phyloP scores from a whole-genome alignment of 345 rosid species.

The Carallia pectinifolia region DNA sequence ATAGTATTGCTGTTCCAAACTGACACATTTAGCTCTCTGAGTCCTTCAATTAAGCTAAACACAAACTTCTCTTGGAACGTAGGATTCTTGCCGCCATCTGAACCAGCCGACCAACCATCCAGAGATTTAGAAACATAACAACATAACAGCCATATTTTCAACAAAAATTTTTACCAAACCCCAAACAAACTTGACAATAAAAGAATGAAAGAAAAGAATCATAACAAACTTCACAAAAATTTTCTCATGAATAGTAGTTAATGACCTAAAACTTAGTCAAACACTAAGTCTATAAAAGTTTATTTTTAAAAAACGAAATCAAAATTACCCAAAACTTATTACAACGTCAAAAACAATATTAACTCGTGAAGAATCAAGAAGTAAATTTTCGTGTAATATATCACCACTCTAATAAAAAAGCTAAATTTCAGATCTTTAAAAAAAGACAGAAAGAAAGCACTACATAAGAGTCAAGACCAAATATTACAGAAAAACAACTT shows the following conservation, averaged over 20 bases:
- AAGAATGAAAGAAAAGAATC: background rate
- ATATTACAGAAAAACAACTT: too few species aligned
- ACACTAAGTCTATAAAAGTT: too few species aligned
- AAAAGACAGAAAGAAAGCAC: background rate
- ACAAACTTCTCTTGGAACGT: constrained; percentile 89
- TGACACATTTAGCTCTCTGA: constrained; percentile 54
- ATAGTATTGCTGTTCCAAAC: constrained; percentile 76
- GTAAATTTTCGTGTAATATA: too few species aligned
- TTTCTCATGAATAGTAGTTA: too few species aligned
- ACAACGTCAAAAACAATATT: too few species aligned
- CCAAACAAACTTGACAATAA: background rate
- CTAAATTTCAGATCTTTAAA: background rate
- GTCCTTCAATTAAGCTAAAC: constrained; percentile 72
- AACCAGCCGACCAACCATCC: background rate
- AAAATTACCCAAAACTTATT: too few species aligned
- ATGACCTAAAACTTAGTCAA: too few species aligned
- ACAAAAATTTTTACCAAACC: background rate
- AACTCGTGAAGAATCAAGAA: too few species aligned
- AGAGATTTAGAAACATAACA: background rate
- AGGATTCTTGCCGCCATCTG: constrained; percentile 85
- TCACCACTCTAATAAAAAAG: background rate
- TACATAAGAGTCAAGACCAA: too few species aligned
- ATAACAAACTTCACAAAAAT: too few species aligned
- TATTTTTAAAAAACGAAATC: too few species aligned
- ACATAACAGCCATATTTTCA: background rate